Conservation (phyloP, 2,329 filamentous ascomycete genomes). For the Aspergillus terreus region DNA sequence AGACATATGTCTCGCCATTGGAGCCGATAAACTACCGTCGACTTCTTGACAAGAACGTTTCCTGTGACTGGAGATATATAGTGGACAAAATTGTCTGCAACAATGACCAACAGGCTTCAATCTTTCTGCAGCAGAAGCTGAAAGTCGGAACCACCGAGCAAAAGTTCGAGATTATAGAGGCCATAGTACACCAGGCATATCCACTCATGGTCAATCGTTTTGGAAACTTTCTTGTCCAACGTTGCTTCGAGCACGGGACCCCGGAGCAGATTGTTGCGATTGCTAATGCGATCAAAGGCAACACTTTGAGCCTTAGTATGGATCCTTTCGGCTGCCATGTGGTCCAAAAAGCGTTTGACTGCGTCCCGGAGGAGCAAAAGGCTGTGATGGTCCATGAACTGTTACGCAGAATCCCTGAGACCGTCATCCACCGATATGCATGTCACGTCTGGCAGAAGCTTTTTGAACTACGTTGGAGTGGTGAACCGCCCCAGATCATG, state of each 20-base stretch:
- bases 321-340: conserved; percentile 98
- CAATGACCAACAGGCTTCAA: conserved; percentile 98
- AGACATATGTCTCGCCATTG: conserved; percentile 78
- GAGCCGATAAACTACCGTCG: conserved; percentile 96
- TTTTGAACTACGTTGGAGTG: conserved; percentile 94
- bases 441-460: conserved; percentile 99
- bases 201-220: conserved; percentile 97
- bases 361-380: conserved; percentile 95
- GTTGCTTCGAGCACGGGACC: conserved; percentile 97
- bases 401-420: conserved; percentile 90
- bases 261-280: conserved; percentile 93
- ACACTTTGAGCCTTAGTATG: conserved; percentile 93
- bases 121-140: conserved; percentile 97
- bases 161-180: conserved; percentile 95
- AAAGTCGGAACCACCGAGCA: conserved; percentile 94
- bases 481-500: conserved; percentile 96
- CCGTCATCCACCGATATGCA: conserved; percentile 96
- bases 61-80: conserved; percentile 99
- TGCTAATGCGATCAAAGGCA: conserved; percentile 87
- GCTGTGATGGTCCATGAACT: conserved; percentile 98
- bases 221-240: conserved; percentile 96
- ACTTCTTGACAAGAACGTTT: conserved; percentile 89
- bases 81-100: conserved; percentile 99
- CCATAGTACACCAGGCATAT: conserved; percentile 92
- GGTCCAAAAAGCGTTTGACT: conserved; percentile 97